Evolutionary conservation across 2,329 filamentous ascomycete species (phyloP), one percentile per base, ranked within the genome.

Genomic region (Fusarium buxicola): DNA sequence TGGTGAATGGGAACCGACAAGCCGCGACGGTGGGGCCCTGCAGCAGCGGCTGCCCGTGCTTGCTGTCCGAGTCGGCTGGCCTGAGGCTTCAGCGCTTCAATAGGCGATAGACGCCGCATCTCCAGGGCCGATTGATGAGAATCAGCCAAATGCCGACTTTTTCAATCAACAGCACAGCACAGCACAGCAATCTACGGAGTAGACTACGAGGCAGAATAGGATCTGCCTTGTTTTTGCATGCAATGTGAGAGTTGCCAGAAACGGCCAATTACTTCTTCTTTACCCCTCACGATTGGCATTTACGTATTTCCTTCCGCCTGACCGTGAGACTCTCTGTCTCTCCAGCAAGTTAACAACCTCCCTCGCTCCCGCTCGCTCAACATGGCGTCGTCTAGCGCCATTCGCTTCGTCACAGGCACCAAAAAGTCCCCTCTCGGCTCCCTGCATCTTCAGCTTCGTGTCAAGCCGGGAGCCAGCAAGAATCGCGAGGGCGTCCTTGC

Each of bases 381-480:
- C 49, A 75, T 74, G 72, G 66, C 71, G 58, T 68, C 73, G 52
- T 55, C 69, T 65, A 64, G 68, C 48, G 56, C 80, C 41, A 77
- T 84, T 45, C 77, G 78, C 41, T 84, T 82, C 65, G 77, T 85
- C 40, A 76, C 80, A 4, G 78, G 78, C 4, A 75, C 81, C 44
- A 81, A 80, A 46, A 85, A 82, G 55, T 78, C 80, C 1, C 69
- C 76, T 25, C 57, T 75, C 5, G 78, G 76, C 21, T 80, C 76
- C 2, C 73, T 92, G 15, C 84, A 88, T 50, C 76, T 92, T 28
- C 80, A 84, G 24, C 91, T 90, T 72, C 86, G 84, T 65, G 84
- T 92, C 54, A 91, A 89, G 60, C 87, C 90, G 0, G 87, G 88
- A 4, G 84, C 85, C 11, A 86, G 80, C 71, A 86, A 84, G 25